Evolutionary conservation across 2,329 filamentous ascomycete genomes (phyloP).

Genomic region (Colletotrichum caudatum): DNA sequence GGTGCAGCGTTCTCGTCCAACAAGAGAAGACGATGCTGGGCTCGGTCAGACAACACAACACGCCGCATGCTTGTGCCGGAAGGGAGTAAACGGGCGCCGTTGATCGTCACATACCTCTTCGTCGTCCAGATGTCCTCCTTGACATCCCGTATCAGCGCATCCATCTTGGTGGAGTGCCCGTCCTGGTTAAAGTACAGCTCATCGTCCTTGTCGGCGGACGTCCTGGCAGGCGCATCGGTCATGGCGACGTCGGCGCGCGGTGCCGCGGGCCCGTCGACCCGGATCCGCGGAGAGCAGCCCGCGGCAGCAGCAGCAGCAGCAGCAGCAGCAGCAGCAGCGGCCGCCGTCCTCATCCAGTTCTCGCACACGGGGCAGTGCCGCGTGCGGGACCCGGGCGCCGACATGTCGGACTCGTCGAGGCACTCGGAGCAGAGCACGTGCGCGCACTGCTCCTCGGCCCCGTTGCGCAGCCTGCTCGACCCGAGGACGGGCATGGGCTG

Average conservation of each 20-base stretch:
- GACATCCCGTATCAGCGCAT: constrained; percentile 49
- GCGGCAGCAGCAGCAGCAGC: too few species aligned
- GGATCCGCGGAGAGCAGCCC: constrained; percentile 8
- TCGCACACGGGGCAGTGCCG: constrained; percentile 46
- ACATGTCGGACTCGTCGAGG: constrained; percentile 41
- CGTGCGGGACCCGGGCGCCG: neutral
- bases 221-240: neutral
- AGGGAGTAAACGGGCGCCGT: neutral
- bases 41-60: neutral
- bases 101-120: constrained; percentile 45
- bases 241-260: constrained; percentile 17
- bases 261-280: neutral
- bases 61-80: neutral
- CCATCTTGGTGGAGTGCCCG: constrained; percentile 52
- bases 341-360: constrained; percentile 26
- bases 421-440: constrained; percentile 52
- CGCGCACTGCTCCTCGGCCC: constrained; percentile 46
- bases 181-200: constrained; percentile 46
- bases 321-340: too few species aligned
- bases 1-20: constrained; percentile 58
- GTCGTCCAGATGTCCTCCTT: constrained; percentile 43
- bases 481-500: constrained; percentile 50
- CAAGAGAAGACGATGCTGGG: constrained; percentile 60
- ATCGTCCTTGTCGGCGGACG: constrained; percentile 30
- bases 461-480: constrained; percentile 40